phyloP scores from a whole-genome alignment of 176 grass and related monocot species.

The Zoysia japonica region DNA sequence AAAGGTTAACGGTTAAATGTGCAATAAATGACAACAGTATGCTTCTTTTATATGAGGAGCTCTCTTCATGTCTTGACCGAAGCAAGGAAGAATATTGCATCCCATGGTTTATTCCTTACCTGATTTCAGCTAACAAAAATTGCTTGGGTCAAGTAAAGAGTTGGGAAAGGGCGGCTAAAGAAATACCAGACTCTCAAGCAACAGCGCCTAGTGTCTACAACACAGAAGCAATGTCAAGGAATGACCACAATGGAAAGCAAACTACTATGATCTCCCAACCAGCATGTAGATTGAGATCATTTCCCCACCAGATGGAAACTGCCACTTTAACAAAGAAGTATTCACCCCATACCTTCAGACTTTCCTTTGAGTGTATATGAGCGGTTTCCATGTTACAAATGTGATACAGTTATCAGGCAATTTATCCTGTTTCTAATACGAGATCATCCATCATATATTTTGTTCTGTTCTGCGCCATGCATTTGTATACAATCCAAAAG shows the following conservation, averaged over 20 bases:
- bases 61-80: slow-evolving; percentile 34
- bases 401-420: not conserved
- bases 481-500: not conserved
- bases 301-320: not conserved
- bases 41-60: slow-evolving; percentile 50
- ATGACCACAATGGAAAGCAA: slow-evolving; percentile 19
- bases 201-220: not conserved
- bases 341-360: not conserved
- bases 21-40: slow-evolving; percentile 33
- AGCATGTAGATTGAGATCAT: slow-evolving; percentile 12
- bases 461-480: not conserved
- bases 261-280: not conserved
- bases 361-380: not conserved
- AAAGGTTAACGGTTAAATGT: slow-evolving; percentile 41
- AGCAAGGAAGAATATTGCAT: slow-evolving; percentile 41
- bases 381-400: not conserved
- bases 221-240: slow-evolving; percentile 44
- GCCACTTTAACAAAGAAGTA: not conserved
- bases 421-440: not conserved
- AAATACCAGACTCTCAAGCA: slow-evolving; percentile 44
- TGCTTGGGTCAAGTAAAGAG: slow-evolving; percentile 44
- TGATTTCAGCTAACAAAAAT: slow-evolving; percentile 43
- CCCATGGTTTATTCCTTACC: slow-evolving; percentile 46
- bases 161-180: slow-evolving; percentile 16
- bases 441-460: slow-evolving; percentile 6